phyloP scores from a whole-genome alignment of 768 basidiomycete genomes.

The Lentinula raphanica region DNA sequence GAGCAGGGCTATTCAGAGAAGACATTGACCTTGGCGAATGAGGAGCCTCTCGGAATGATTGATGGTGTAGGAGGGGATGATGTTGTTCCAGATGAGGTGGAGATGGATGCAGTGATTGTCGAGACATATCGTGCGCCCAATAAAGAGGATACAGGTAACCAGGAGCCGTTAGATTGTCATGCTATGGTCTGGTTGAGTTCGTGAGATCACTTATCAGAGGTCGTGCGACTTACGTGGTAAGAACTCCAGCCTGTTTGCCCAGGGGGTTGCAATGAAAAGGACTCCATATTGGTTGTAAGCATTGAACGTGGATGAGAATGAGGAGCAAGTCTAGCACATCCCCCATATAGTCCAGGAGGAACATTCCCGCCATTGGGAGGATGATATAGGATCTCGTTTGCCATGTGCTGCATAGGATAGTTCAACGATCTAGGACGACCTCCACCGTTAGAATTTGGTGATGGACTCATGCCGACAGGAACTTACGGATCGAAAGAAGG shows the following conservation, averaged over 20 bases:
- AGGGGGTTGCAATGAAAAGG: slow-evolving; percentile 25
- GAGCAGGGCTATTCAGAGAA: too few relatives aligned
- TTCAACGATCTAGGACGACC: slow-evolving; percentile 64
- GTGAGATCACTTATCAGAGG: slow-evolving; percentile 8
- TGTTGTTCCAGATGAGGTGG: too few relatives aligned
- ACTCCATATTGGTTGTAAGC: slow-evolving; percentile 45
- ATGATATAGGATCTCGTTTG: slow-evolving; percentile 56
- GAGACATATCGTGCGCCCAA: too few relatives aligned
- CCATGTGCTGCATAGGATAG: slow-evolving; percentile 50
- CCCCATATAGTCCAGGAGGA: slow-evolving; percentile 43
- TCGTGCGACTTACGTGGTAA: slow-evolving; percentile 53
- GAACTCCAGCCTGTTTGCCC: slow-evolving; percentile 34
- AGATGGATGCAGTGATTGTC: too few relatives aligned
- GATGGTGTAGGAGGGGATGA: too few relatives aligned
- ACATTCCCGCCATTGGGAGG: slow-evolving; percentile 55
- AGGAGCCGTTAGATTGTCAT: too few relatives aligned
- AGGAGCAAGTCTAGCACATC: slow-evolving; percentile 64
- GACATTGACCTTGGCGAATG: too few relatives aligned
- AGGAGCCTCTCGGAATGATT: too few relatives aligned
- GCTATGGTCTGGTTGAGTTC: neutral
- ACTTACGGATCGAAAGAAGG: slow-evolving; percentile 48
- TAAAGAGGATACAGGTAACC: too few relatives aligned
- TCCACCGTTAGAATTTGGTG: slow-evolving; percentile 40
- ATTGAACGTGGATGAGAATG: slow-evolving; percentile 52
- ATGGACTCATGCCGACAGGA: slow-evolving; percentile 41